A percentile compares a stretch with the other conserved stretches of the same genome.
Evolutionary conservation across 305 asterid species (phyloP).

Genomic region (Solanum hybrid): DNA sequence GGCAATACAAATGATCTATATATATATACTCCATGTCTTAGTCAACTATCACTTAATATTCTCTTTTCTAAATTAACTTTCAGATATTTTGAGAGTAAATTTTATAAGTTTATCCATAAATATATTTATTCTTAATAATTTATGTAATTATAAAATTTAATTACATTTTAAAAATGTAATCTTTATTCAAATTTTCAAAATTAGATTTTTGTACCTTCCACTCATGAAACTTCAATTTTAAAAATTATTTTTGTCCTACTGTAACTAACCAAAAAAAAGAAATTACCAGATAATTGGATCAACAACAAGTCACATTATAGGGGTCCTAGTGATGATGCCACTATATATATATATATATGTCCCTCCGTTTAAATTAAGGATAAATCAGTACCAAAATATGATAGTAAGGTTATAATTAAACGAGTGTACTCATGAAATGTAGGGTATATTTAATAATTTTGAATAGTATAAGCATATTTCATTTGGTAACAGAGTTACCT

Average conservation of each 20-base stretch:
- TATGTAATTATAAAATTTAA: neutral
- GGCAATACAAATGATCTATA: neutral
- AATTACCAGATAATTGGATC: neutral
- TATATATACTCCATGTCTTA: neutral
- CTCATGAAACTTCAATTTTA: neutral
- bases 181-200: neutral
- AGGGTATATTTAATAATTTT: neutral
- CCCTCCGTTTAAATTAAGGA: neutral
- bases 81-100: neutral
- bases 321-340: neutral
- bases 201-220: neutral
- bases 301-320: neutral
- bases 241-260: neutral
- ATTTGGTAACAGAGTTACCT: neutral
- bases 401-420: neutral
- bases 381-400: neutral
- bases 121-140: neutral
- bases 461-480: neutral
- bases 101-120: neutral
- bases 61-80: neutral
- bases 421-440: neutral
- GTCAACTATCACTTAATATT: neutral
- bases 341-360: neutral
- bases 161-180: neutral
- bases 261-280: neutral